Conservation (phyloP, 169 alveolate species). For the Plasmodium gonderi region DNA sequence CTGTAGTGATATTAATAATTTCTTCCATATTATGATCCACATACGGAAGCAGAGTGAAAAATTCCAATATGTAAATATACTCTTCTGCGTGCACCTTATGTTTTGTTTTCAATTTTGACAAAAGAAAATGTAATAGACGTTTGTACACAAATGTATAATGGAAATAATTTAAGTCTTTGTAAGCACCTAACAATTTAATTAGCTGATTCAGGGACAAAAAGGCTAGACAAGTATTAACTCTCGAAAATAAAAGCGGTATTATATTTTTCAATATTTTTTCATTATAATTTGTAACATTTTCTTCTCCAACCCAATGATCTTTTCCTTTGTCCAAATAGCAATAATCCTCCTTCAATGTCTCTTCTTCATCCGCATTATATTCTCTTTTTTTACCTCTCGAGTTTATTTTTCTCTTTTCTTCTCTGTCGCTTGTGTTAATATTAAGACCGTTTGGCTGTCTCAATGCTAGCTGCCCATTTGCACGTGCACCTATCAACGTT, state of each 20-base stretch:
- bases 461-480: no score
- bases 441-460: no score
- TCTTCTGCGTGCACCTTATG: slow-evolving; percentile 43
- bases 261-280: background rate
- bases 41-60: slow-evolving; percentile 43
- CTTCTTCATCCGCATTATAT: background rate
- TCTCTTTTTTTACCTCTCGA: background rate
- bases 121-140: slow-evolving; percentile 23
- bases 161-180: slow-evolving; percentile 71
- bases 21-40: slow-evolving; percentile 37
- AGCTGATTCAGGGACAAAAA: slow-evolving; percentile 61
- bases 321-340: background rate
- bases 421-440: no score
- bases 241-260: slow-evolving; percentile 34
- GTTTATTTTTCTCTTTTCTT: background rate
- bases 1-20: slow-evolving; percentile 7
- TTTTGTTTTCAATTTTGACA: slow-evolving; percentile 7
- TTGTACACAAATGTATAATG: slow-evolving; percentile 44
- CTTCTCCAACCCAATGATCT: background rate
- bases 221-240: slow-evolving; percentile 67
- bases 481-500: no score
- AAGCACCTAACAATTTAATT: slow-evolving; percentile 21
- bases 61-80: slow-evolving; percentile 30
- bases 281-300: no score
- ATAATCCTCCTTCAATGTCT: background rate